A percentile compares a stretch with the other conserved stretches of the same genome.
phyloP scores from a whole-genome alignment of 208 protist species.

The Crithidia expoeki region DNA sequence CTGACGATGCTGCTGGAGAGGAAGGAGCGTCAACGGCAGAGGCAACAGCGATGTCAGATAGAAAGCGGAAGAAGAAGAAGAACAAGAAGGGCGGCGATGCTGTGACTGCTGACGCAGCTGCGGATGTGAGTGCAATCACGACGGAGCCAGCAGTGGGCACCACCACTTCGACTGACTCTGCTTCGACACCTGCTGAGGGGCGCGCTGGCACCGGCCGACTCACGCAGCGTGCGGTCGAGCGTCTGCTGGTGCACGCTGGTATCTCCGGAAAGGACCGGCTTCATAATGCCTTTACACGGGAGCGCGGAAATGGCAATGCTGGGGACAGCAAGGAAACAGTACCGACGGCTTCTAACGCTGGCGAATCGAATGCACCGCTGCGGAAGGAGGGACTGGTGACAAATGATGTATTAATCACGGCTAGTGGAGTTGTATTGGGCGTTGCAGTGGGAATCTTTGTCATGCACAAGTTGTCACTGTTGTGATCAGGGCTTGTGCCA shows the following conservation, averaged over 20 bases:
- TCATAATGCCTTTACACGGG: slow-evolving; percentile 1
- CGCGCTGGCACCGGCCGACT: neutral
- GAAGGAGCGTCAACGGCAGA: no score
- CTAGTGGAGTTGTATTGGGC: slow-evolving; percentile 21
- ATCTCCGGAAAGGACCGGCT: slow-evolving; percentile 11
- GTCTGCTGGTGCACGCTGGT: slow-evolving; percentile 26
- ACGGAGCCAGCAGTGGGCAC: neutral
- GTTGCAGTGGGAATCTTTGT: slow-evolving; percentile 18
- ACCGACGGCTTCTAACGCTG: neutral
- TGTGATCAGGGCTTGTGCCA: slow-evolving; percentile 6
- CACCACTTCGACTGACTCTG: neutral
- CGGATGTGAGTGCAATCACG: neutral
- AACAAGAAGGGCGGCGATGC: slow-evolving; percentile 11
- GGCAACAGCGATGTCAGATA: no score
- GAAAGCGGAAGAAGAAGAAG: slow-evolving; percentile 26
- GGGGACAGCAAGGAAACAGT: neutral
- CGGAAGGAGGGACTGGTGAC: slow-evolving; percentile 3
- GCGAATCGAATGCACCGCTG: neutral
- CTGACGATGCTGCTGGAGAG: no score
- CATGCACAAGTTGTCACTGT: slow-evolving; percentile 16
- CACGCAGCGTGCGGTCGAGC: slow-evolving; percentile 25
- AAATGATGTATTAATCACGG: slow-evolving; percentile 14
- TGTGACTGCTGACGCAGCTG: neutral
- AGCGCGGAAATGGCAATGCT: neutral
- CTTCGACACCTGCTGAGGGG: neutral